These are phyloP conservation scores for Colletotrichum spaethianum DNA, from an alignment of 2,329 filamentous ascomycete genomes.

Conservation along the genomic window DNA sequence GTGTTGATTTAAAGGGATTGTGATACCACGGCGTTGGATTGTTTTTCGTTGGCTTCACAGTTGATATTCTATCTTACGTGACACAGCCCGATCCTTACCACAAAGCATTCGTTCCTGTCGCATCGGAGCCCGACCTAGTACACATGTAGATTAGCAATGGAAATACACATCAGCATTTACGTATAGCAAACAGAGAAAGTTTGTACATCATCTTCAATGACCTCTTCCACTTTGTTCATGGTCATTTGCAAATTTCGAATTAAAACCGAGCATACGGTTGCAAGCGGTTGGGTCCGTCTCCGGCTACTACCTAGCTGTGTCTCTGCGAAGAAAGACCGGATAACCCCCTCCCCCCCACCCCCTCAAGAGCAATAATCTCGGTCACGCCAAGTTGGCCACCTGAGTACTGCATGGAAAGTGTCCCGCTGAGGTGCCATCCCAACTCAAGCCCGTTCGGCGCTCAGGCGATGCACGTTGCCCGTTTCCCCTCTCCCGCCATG, in stretches of 20 bases:
- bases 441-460: slow-evolving; percentile 20
- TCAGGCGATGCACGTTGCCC: slow-evolving; percentile 11
- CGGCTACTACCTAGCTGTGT: not conserved
- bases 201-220: not conserved
- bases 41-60: not conserved
- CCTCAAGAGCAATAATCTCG: not conserved
- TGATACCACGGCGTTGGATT: slow-evolving; percentile 35
- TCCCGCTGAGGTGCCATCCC: slow-evolving; percentile 27
- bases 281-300: not conserved
- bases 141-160: not conserved
- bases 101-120: not conserved
- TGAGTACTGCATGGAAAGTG: slow-evolving; percentile 3
- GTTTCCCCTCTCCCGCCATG: not conserved
- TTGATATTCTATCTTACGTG: not conserved
- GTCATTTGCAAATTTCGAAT: not conserved
- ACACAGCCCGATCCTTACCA: slow-evolving; percentile 2
- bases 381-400: not conserved
- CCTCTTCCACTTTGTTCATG: no score
- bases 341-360: no score
- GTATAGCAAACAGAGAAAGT: not conserved
- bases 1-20: slow-evolving; percentile 1
- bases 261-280: not conserved
- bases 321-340: not conserved
- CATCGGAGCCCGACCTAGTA: not conserved
- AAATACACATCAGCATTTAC: no score